A percentile compares a stretch with the other conserved stretches of the same genome.
Conservation (phyloP, 1,284 basidiomycete genomes). For the Boletus semigastroideus region DNA sequence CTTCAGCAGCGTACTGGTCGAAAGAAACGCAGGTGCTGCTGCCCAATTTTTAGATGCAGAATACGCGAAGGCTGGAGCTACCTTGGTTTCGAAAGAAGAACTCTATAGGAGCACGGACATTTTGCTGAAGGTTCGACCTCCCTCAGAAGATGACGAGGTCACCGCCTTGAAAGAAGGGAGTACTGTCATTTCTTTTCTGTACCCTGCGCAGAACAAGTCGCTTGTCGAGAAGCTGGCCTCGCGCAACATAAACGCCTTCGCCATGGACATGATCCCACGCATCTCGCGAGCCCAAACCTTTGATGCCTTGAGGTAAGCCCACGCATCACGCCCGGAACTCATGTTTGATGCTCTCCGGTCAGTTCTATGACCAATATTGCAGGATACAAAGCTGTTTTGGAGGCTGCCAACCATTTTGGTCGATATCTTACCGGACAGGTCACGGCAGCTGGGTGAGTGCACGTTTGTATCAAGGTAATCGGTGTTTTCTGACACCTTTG, state of each 20-base stretch:
- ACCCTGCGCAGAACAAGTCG: constrained; percentile 76
- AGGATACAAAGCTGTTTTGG: constrained; percentile 84
- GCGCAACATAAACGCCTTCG: constrained; percentile 62
- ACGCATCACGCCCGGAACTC: neutral
- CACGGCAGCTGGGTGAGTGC: constrained; percentile 76
- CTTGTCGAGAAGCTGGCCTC: constrained; percentile 66
- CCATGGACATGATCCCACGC: constrained; percentile 86
- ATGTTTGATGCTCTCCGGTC: neutral
- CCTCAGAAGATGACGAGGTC: constrained; percentile 59
- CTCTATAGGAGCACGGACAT: constrained; percentile 69
- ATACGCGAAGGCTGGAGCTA: constrained; percentile 76
- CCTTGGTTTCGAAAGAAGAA: constrained; percentile 62
- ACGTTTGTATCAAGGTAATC: neutral
- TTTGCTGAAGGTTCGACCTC: constrained; percentile 80
- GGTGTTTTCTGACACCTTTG: constrained; percentile 6
- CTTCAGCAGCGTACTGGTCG: constrained; percentile 69
- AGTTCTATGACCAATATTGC: constrained; percentile 91
- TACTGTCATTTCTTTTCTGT: constrained; percentile 81
- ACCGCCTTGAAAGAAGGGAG: constrained; percentile 63
- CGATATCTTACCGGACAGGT: constrained; percentile 86
- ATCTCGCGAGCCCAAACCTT: constrained; percentile 86
- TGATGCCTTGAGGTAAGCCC: constrained; percentile 70
- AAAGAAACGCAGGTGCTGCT: constrained; percentile 65
- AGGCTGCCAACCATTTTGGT: constrained; percentile 85
- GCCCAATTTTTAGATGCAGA: constrained; percentile 80